Evolutionary conservation across 2,329 filamentous ascomycete genomes (phyloP), one percentile per base, ranked within the genome.

Genomic region (Colletotrichum neosansevieriae): DNA sequence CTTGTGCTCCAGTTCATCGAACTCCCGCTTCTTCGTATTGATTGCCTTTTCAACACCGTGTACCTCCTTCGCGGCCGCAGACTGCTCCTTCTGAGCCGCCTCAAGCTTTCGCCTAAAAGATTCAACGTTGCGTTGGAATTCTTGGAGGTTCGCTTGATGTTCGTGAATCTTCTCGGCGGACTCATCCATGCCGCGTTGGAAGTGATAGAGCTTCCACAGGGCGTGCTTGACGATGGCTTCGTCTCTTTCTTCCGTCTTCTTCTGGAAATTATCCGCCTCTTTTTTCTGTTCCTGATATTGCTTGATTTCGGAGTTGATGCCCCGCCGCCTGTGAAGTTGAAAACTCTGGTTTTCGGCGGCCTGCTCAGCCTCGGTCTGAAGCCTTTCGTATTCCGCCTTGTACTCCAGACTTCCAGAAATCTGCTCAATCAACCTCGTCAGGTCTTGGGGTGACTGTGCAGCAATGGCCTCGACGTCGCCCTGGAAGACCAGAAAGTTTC

Each of bases 401-500:
- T 94, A 93, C 75, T 99, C 96, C 58, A 98, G 81, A 79, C 94
- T 98, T 51, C 96, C 96, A 1, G 95, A 98, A 70, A 99, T 98
- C 79, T 98, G 96, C 81, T 99, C 96, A 64, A 99, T 97, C 58
- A 99, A 83, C 58, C 93, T 89, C 0, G 96, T 99, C 44, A 99
- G 87, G 75, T 98, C 96, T 74, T 94, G 94, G 0, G 96, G 94
- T 1, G 94, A 97, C 78, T 98, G 96, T 7, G 94, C 94, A 2
- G 96, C 97, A 75, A 99, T 98, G 24, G 94, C 93, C 79, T 99
- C 96, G 17, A 99, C 95, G 77, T 99, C 96, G 72, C 96, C 97
- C 79, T 99, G 96, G 78, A 99, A 99, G 40, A 99, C 96, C 5
- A 99, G 87, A 78, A 99, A 99, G 77, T 99, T 99, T 72, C 96